Base-by-base conservation (phyloP, 2,329 filamentous ascomycete genomes). In the Penicillium brevicompactum region DNA sequence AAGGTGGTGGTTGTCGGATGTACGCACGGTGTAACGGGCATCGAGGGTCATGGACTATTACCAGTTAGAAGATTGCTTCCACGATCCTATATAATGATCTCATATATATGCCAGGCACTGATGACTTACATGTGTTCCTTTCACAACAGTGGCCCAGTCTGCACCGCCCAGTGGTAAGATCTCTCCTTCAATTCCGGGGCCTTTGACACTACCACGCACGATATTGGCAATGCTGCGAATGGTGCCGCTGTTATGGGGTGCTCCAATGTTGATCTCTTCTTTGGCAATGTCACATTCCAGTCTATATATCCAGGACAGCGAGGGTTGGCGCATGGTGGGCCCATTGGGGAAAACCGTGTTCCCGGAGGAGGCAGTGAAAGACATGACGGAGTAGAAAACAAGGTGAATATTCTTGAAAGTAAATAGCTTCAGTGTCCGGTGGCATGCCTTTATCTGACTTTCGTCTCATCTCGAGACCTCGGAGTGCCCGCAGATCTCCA, bases 1-100 rank as follows among this genome's bases (percentile, higher is more conserved):
- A 31, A 68, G 54, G 37, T 66, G 52, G 22, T 60, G 56, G 11
- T 52, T 53, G 34, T 67, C 65, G 4, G 34, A 54, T 2, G 66
- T 68, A 38, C 59, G 60, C 4, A 61, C 53, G 0, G 64, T 64
- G 30, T 65, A 68, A 5, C 62, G 60, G 11, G 59, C 61, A 44
- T 66, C 59, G 4, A 69, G 59, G 2, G 55, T 62, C 58, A 66
- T 68, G 10, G 66, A 65, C 59, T 67, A 11, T 32, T n/a, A 42
- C 31, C 14, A 30, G 16, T 44, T 4, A 44, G 3, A 30, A 3
- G 5, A 22, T 42, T n/a, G 6, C 2, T n/a, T 11, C 10, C 1
- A 14, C 2, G 18, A 1, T 18, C 18, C 1, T 18, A 18, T 18
- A 18, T 1, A 18, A 30, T 5, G 8, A 27, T 1, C 1, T 27